These are phyloP conservation scores for Ganoderma lingzhi DNA, from an alignment of 1,284 basidiomycete species.

Conservation along the genomic window DNA sequence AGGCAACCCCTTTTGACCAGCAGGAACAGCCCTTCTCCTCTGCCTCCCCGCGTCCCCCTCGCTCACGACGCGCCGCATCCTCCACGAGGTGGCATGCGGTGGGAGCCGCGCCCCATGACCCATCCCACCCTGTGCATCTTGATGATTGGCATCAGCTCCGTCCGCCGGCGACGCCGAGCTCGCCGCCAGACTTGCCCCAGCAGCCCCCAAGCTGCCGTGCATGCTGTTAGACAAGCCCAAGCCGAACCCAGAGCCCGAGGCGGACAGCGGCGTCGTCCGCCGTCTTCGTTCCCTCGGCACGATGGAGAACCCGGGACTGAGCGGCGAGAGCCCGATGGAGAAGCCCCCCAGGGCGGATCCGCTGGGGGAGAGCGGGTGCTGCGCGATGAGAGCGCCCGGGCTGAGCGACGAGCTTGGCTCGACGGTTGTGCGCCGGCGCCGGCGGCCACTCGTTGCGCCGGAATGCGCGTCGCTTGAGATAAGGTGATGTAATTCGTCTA, in stretches of 20 bases:
- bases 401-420: constrained; percentile 24
- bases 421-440: constrained; percentile 33
- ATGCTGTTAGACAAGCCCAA: neutral
- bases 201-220: constrained; percentile 40
- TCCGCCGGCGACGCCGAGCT: constrained; percentile 36
- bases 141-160: constrained; percentile 44
- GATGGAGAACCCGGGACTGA: constrained; percentile 77
- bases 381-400: constrained; percentile 17
- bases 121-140: constrained; percentile 38
- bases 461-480: neutral
- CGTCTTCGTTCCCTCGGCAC: constrained; percentile 61
- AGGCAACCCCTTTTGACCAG: constrained; percentile 17
- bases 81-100: constrained; percentile 17
- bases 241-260: neutral
- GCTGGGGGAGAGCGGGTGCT: constrained; percentile 39
- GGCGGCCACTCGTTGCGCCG: constrained; percentile 15
- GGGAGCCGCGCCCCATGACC: constrained; percentile 28
- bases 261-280: constrained; percentile 21
- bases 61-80: constrained; percentile 36
- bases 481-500: neutral
- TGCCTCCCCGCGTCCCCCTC: constrained; percentile 30
- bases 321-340: constrained; percentile 76
- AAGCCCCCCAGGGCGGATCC: constrained; percentile 54
- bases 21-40: constrained; percentile 12
- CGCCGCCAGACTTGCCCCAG: constrained; percentile 30